Evolutionary conservation across 495 filamentous ascomycete genomes (phyloP), one percentile per base, ranked within the genome.

Genomic region (Penicillium diatomitis): DNA sequence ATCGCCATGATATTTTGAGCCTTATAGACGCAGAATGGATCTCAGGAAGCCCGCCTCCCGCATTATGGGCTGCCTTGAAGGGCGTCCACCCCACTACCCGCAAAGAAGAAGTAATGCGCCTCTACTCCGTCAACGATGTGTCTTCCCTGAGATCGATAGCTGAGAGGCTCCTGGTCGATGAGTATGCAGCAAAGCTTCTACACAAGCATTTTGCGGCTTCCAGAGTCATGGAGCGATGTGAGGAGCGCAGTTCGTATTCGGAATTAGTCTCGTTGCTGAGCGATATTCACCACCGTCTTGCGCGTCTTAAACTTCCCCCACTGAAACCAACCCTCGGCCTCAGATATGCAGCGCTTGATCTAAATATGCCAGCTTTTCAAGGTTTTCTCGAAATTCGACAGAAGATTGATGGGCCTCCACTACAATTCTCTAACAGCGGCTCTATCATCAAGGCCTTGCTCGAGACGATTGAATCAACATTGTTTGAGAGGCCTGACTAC

Each of bases 221-320:
- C 27, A 10, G 37, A 20, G 8, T 50, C 10, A 27, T 64, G 9
- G 39, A 52, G 38, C 51, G 44, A 9, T 60, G 49, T 44, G 49
- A 61, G 43, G 50, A 32, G 3, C 11, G 49, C 20, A 38, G 53
- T 37, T 56, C 59, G 6, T 60, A 53, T 37, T 43, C 50, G 6
- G 68, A 71, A 11, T 54, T 70, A 28, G 47, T 70, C 5, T 52
- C 55, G 3, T 39, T 51, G 5, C 38, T 71, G 12, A 60, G 56
- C 47, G 65, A 58, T 9, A 54, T 68, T 20, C 12, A 46, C 55
- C 35, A 46, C 48, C 62, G 68, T 43, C 44, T 64, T 28, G 38
- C 55, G 11, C 46, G 48, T 9, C 47, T 63, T 10, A 33, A 48
- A 2, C 46, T 52, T 0, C 44, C 31, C 0, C 29, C 9, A 8